Evolutionary conservation across 768 basidiomycete genomes (phyloP).

Genomic region (Phylloporus scabripes): DNA sequence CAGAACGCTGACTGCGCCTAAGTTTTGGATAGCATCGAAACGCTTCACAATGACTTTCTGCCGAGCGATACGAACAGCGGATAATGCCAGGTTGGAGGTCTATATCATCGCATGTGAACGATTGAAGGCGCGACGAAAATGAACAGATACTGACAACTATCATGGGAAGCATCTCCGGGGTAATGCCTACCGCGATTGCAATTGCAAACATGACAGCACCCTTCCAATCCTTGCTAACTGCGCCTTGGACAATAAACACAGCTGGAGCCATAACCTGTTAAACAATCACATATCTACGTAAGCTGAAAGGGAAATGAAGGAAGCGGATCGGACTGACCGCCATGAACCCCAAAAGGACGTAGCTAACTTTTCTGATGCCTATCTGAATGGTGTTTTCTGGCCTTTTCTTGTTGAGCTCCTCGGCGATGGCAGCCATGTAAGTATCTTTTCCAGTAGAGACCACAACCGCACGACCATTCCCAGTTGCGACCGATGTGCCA

Average conservation of each 20-base stretch:
- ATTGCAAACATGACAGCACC: conserved; percentile 30
- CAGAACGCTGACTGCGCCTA: conserved; percentile 48
- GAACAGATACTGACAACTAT: conserved; percentile 23
- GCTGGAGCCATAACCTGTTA: conserved; percentile 27
- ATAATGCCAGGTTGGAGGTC: conserved; percentile 55
- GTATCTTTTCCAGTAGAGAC: conserved; percentile 30
- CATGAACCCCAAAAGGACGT: conserved; percentile 30
- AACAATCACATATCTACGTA: background rate
- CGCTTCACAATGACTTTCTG: conserved; percentile 59
- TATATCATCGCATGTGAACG: conserved; percentile 36
- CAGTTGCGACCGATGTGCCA: conserved; percentile 32
- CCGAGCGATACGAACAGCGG: conserved; percentile 48
- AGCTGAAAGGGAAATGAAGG: background rate
- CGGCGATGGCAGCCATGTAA: conserved; percentile 33
- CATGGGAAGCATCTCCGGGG: conserved; percentile 32
- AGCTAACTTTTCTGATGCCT: conserved; percentile 32
- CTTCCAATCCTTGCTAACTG: conserved; percentile 29
- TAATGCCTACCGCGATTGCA: conserved; percentile 28
- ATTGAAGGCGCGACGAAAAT: background rate
- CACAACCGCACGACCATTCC: conserved; percentile 29
- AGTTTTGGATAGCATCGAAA: conserved; percentile 57
- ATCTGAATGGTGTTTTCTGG: conserved; percentile 32
- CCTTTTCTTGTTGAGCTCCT: conserved; percentile 28
- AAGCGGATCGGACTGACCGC: conserved; percentile 12
- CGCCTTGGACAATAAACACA: conserved; percentile 28